Evolutionary conservation across 192 early-diverging fungal genomes (phyloP), one percentile per base, ranked within the genome.

Genomic region (Coemansia sp.): DNA sequence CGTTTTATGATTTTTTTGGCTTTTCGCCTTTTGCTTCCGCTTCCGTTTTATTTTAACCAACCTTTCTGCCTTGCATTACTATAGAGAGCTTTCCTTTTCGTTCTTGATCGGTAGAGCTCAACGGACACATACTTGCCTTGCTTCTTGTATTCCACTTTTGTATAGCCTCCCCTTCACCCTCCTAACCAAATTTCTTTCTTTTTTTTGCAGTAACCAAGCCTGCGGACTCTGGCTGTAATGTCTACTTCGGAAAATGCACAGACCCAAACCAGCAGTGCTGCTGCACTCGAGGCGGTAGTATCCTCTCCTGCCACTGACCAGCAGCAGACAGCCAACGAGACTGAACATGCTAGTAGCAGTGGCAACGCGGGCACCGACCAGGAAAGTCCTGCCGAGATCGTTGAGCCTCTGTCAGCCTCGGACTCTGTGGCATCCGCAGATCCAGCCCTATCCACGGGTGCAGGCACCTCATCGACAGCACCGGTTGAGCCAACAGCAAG

Each of bases 221-320:
- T 57, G n/a, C 17, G 55, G n/a, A 57, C 17, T 20, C 20, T 35
- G 33, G 48, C 17, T 32, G 15, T 62, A 70, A 70, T 75, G 69
- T 75, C 69, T n/a, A 34, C 40, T 29, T 45, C 64, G 3, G 46
- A 62, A 19, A 62, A 63, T 43, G 32, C 59, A 10, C 67, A 34
- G 38, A 10, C 67, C 25, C 13, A 59, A 34, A 48, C 60, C 54
- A 49, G 60, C 15, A 45, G 52, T 33, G 56, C 48, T 38, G 59
- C 40, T 23, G 43, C 74, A 22, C 19, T 46, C 20, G 50, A 38
- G 11, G 68, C 35, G 8, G 41, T 45, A 58, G 54, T 20, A 14
- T 57, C 55, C 19, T 57, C 55, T 34, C 34, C 55, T 35, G 55
- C 17, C 15, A 5, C 32, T 57, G 34, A 36, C 17, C 55, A 35